Base-by-base conservation (phyloP, 2,329 filamentous ascomycete genomes). In the Alternaria gaisen region DNA sequence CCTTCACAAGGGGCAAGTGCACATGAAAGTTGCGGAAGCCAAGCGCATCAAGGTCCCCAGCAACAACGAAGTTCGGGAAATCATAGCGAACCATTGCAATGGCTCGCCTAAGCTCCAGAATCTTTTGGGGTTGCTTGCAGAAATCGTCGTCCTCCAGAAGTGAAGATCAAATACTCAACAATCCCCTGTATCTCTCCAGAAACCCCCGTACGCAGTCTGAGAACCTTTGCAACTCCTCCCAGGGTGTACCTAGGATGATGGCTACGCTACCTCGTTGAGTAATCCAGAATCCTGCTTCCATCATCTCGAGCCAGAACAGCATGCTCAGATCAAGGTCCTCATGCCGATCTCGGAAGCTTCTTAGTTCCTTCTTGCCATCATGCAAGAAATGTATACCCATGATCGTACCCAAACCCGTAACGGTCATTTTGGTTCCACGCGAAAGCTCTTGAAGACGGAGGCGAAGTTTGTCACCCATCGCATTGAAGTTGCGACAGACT, bases 221-320 rank as follows among this genome's bases (percentile, higher is more conserved):
- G 57, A 80, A 79, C 3, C 72, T 72, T 36, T 74, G 71, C 52
- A 79, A 48, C 54, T 78, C 77, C 36, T 69, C 69, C 57, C 73
- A 65, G 6, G 70, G 71, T 47, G 77, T 73, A 0, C 68, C 77
- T 9, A 81, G 52, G 30, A 77, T 77, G 28, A 81, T 51, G 1
- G 77, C 73, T 24, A 81, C 42, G 52, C 74, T 79, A 1, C 77
- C 79, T 4, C 77, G 62, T 57, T 74, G 68, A 2, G 73, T 68
- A 12, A 78, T 72, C 65, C 77, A 81, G 56, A 70, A 80, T 1
- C 78, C 78, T 38, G 72, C 62, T 55, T 76, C 73, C 58, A 80
- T 70, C 71, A 80, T 67, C 51, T 77, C 76, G 3, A 80, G 65
- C 68, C 77, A 79, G 40, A 81, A 73, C 20, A 80, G 44, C 20